phyloP scores from a whole-genome alignment of 768 basidiomycete genomes.

The Lactifluus rugatus region DNA sequence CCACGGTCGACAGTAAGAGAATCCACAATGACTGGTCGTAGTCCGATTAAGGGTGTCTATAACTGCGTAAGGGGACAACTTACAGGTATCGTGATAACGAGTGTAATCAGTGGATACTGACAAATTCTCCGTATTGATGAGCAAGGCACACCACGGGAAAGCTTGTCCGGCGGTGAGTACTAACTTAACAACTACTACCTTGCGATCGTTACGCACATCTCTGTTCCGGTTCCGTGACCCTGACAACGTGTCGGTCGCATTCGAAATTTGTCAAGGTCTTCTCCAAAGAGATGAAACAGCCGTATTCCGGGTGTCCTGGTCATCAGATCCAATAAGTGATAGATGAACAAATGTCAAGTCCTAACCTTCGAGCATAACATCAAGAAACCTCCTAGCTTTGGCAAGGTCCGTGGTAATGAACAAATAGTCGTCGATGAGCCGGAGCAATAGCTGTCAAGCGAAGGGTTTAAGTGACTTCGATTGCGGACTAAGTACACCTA shows the following conservation, averaged over 20 bases:
- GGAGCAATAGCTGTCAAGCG: constrained; percentile 55
- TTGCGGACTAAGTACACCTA: constrained; percentile 30
- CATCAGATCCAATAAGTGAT: background rate
- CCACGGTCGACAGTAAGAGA: constrained; percentile 64
- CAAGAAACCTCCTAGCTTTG: constrained; percentile 60
- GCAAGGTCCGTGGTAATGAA: constrained; percentile 61
- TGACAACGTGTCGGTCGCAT: constrained; percentile 41
- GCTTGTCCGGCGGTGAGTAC: constrained; percentile 36
- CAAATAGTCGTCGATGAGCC: constrained; percentile 93
- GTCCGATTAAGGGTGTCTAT: background rate
- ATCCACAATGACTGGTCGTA: constrained; percentile 45
- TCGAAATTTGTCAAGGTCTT: constrained; percentile 90
- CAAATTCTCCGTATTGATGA: constrained; percentile 66
- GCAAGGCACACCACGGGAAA: constrained; percentile 91
- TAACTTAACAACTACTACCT: background rate
- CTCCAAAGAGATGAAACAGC: constrained; percentile 79
- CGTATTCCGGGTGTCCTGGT: constrained; percentile 85
- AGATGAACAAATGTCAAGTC: background rate
- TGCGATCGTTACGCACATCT: constrained; percentile 23
- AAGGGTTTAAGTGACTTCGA: background rate
- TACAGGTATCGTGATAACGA: constrained; percentile 54
- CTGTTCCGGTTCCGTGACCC: constrained; percentile 39
- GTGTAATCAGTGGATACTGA: constrained; percentile 74
- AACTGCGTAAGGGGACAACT: constrained; percentile 19
- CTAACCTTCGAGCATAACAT: constrained; percentile 64